These are phyloP conservation scores for Venturia asperata DNA, from an alignment of 2,329 filamentous ascomycete species.

Conservation along the genomic window DNA sequence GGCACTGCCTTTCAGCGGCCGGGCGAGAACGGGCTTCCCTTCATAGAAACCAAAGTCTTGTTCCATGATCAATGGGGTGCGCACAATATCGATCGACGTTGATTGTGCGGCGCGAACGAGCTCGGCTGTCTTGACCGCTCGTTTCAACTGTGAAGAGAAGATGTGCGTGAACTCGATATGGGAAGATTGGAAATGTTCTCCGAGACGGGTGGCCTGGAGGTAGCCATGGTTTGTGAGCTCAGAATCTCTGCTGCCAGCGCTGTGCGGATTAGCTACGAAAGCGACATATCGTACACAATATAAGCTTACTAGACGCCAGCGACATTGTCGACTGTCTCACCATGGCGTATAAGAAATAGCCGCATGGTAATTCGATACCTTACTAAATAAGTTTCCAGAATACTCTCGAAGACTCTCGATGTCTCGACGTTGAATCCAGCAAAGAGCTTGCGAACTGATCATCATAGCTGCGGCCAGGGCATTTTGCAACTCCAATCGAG, in stretches of 20 bases:
- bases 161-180: constrained; percentile 61
- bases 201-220: constrained; percentile 68
- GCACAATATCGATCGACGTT: constrained; percentile 24
- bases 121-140: constrained; percentile 65
- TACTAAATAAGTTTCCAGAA: no score
- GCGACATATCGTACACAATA: neutral
- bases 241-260: constrained; percentile 75
- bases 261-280: constrained; percentile 32
- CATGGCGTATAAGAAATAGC: constrained; percentile 76
- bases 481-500: no score
- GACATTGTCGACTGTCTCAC: constrained; percentile 86
- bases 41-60: constrained; percentile 68
- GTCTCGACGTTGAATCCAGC: no score
- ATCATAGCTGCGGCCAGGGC: no score
- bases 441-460: no score
- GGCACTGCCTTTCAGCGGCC: constrained; percentile 30
- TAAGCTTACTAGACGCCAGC: constrained; percentile 60
- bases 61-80: constrained; percentile 45
- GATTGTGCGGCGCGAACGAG: constrained; percentile 54
- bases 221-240: constrained; percentile 73
- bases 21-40: constrained; percentile 50
- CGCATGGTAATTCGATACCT: constrained; percentile 40
- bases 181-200: constrained; percentile 55
- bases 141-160: constrained; percentile 70
- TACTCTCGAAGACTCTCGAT: no score